phyloP scores from a whole-genome alignment of 495 filamentous ascomycete genomes.

The Penicillium taxi region DNA sequence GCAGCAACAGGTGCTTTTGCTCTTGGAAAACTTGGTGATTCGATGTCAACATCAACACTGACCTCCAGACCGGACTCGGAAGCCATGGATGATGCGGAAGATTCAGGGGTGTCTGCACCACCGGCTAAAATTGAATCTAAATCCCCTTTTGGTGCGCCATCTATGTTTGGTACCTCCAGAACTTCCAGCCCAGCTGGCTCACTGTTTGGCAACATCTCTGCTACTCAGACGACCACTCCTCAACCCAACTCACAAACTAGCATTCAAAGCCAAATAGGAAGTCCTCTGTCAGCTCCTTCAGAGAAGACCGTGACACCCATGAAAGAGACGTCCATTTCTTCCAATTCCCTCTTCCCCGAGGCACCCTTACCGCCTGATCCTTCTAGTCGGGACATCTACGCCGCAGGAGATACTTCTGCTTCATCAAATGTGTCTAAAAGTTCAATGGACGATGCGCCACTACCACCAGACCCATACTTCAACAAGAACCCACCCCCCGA shows the following conservation, averaged over 20 bases:
- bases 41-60: conserved; percentile 17
- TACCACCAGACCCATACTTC: conserved; percentile 16
- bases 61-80: conserved; percentile 22
- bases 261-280: conserved; percentile 19
- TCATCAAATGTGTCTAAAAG: conserved; percentile 52
- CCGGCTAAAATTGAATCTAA: conserved; percentile 15
- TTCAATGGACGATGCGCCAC: conserved; percentile 38
- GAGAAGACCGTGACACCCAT: conserved; percentile 32
- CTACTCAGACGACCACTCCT: conserved; percentile 5
- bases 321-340: conserved; percentile 15
- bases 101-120: conserved; percentile 12
- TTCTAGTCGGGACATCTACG: conserved; percentile 59
- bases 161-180: conserved; percentile 34
- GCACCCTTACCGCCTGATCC: conserved; percentile 69
- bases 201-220: conserved; percentile 25
- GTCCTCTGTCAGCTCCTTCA: conserved; percentile 29
- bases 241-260: too few relatives aligned
- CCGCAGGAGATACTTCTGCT: conserved; percentile 58
- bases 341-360: conserved; percentile 27
- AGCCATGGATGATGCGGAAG: conserved; percentile 36
- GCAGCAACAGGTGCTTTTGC: conserved; percentile 30
- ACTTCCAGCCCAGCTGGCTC: conserved; percentile 31
- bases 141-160: conserved; percentile 15
- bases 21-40: conserved; percentile 23
- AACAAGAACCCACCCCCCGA: conserved; percentile 21